Evolutionary conservation across 2,329 filamentous ascomycete species (phyloP), one percentile per base, ranked within the genome.

Genomic region (Diaporthe sp.): DNA sequence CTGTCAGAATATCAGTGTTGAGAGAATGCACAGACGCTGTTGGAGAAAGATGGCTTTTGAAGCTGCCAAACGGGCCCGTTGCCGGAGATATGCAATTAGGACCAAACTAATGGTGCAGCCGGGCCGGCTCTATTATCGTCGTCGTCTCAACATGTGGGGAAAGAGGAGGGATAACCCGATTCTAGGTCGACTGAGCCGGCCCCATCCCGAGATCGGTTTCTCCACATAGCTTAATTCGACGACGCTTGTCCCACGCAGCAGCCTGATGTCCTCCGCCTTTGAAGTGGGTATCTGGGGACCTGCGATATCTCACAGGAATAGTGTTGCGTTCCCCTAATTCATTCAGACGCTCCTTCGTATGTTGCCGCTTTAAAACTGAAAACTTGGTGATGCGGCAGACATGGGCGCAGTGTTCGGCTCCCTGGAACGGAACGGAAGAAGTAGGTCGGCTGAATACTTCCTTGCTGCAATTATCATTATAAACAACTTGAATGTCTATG

Each of bases 171-270:
- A 39, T 37, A 51, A 13, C 12, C 44, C 63, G 20, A 37, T 13
- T 17, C 15, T 7, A 39, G 25, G 31, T 31, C n/a, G 61, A 67
- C 61, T 39, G 34, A 55, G 49, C 34, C 31, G 49, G n/a, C 12
- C 22, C n/a, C 25, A 49, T 22, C 49, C 68, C 68, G 68, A 71
- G 39, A 60, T 60, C 68, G 53, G 68, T 60, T 55, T 55, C 68
- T 71, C 68, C 68, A 60, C 39, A 58, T 58, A 71, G 68, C 68
- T 71, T 71, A 71, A 47, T 71, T 71, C 68, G 68, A 71, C 68
- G 68, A 60, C 68, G 31, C 42, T 65, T 25, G n/a, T 47, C 34
- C n/a, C 57, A 25, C 13, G 12, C 22, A 17, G 22, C 34, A 25
- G 57, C n/a, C 57, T 25, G 25, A 13, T 20, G 4, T 2, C 42